Conservation (phyloP, 768 basidiomycete genomes). For the Butyriboletus loyo region DNA sequence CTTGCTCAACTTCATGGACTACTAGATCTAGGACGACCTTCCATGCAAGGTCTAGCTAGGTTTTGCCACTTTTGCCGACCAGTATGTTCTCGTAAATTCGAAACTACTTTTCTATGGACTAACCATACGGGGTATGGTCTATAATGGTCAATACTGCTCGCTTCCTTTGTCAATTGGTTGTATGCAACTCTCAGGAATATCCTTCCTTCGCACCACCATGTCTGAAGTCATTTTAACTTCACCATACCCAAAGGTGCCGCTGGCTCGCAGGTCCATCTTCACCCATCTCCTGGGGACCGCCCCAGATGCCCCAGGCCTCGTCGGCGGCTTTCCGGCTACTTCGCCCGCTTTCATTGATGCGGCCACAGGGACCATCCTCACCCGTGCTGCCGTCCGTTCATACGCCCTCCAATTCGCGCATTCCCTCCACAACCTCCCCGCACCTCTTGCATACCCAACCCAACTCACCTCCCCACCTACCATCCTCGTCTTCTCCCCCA, state of each 20-base stretch:
- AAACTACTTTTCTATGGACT: no score
- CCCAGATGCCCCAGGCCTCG: slow-evolving; percentile 17
- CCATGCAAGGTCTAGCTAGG: no score
- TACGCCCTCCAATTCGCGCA: slow-evolving; percentile 55
- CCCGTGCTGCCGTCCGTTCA: slow-evolving; percentile 51
- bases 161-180: no score
- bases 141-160: no score
- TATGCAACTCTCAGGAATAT: no score
- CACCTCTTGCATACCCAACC: slow-evolving; percentile 47
- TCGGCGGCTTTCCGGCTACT: slow-evolving; percentile 44
- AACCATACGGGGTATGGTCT: no score
- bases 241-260: slow-evolving; percentile 15
- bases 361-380: slow-evolving; percentile 49
- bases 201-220: slow-evolving; percentile 11
- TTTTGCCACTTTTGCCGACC: no score
- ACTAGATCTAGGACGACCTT: no score
- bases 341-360: slow-evolving; percentile 67
- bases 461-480: slow-evolving; percentile 40
- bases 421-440: slow-evolving; percentile 49
- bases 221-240: slow-evolving; percentile 17
- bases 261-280: slow-evolving; percentile 30
- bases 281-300: slow-evolving; percentile 27
- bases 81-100: no score
- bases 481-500: slow-evolving; percentile 65
- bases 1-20: no score